These are phyloP conservation scores for Pseudocohnilembus persalinus DNA, from an alignment of 169 alveolate genomes.

Conservation along the genomic window DNA sequence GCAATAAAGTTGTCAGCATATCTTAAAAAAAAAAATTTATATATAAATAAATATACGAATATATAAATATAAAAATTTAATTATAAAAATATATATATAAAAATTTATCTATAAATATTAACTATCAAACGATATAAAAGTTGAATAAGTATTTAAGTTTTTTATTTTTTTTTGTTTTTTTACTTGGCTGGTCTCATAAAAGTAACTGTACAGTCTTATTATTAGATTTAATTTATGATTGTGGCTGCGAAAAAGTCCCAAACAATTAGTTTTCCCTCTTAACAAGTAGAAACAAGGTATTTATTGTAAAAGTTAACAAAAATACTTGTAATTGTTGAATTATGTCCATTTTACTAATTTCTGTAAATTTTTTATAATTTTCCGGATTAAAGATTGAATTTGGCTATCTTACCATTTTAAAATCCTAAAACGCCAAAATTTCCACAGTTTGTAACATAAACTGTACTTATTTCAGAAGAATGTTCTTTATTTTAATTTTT, in stretches of 20 bases:
- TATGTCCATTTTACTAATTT: slow-evolving; percentile 38
- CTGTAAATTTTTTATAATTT: slow-evolving; percentile 34
- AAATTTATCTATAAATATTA: too few relatives aligned
- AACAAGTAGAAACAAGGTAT: slow-evolving; percentile 51
- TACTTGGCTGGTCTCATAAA: slow-evolving; percentile 14
- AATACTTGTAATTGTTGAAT: slow-evolving; percentile 50
- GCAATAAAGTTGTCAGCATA: slow-evolving; percentile 8
- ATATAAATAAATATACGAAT: too few relatives aligned
- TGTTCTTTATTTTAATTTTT: background rate
- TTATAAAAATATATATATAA: too few relatives aligned
- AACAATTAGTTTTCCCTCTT: slow-evolving; percentile 56
- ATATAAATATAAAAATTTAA: too few relatives aligned
- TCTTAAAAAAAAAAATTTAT: background rate
- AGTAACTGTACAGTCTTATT: background rate
- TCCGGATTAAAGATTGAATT: slow-evolving; percentile 75
- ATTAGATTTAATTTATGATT: background rate
- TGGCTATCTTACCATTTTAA: slow-evolving; percentile 60
- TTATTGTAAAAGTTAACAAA: slow-evolving; percentile 68
- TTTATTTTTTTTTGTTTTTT: too few relatives aligned
- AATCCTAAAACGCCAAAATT: slow-evolving; percentile 75
- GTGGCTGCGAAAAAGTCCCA: slow-evolving; percentile 64
- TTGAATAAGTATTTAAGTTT: too few relatives aligned
- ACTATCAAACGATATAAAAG: too few relatives aligned
- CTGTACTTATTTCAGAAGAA: slow-evolving; percentile 38
- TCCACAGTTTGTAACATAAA: slow-evolving; percentile 73